Evolutionary conservation across 805 yeast species (phyloP).

Genomic region (Ogataea ganodermae): DNA sequence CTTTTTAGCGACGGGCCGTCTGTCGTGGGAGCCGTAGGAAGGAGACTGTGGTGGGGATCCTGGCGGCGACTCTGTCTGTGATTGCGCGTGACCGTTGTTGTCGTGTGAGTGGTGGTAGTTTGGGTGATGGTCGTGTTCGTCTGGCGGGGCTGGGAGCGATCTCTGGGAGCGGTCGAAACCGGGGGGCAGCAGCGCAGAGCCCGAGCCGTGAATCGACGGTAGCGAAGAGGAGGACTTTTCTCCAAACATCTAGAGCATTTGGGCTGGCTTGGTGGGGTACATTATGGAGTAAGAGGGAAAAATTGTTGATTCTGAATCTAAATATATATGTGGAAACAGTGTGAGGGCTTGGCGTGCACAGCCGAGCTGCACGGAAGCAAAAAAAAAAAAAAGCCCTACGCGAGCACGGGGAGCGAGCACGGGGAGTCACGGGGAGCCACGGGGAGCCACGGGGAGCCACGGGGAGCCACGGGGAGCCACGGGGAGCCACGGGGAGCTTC

Average conservation of each 20-base stretch:
- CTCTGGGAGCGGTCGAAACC: background rate
- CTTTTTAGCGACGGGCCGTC: constrained; percentile 55
- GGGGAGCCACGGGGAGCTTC: background rate
- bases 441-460: background rate
- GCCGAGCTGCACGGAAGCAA: background rate
- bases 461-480: background rate
- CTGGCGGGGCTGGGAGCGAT: background rate
- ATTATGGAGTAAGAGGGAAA: no score
- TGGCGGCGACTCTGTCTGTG: background rate
- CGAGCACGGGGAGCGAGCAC: background rate
- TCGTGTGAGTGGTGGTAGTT: background rate
- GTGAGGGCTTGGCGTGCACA: constrained; percentile 3
- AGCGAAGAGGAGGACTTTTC: constrained; percentile 1
- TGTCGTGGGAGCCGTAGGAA: constrained; percentile 20
- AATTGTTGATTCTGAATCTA: background rate
- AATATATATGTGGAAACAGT: constrained; percentile 4
- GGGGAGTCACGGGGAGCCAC: background rate
- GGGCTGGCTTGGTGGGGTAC: no score
- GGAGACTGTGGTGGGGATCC: background rate
- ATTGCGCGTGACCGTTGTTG: background rate
- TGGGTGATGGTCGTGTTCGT: background rate
- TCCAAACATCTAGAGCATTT: constrained; percentile 1
- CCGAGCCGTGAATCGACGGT: constrained; percentile 4
- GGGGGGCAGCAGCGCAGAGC: background rate
- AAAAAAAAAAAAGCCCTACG: background rate